Base-by-base conservation (phyloP, 768 basidiomycete species). In the Boletus reticuloceps region DNA sequence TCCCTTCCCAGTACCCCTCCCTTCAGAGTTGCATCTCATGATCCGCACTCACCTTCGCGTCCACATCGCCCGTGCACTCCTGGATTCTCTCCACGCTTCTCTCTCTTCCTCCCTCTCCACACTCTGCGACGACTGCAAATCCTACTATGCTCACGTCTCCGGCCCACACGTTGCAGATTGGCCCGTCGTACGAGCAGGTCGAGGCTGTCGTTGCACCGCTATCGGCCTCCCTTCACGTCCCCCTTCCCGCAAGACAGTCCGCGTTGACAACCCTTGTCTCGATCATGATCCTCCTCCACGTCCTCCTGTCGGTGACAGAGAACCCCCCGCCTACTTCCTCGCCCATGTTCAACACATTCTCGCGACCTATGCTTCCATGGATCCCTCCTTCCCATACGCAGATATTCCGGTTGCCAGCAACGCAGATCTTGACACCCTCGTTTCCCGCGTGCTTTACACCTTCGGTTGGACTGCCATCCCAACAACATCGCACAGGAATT, bases 91-190 rank as follows among this genome's bases (percentile, higher is more conserved):
- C 29, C 66, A 72, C 19, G 55, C 65, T 25, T 77, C 79, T 41
- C 74, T 84, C 43, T 58, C 53, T 1, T 54, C 54, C 45, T 19
- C 67, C 9, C 65, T 72, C 44, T 36, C 56, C 4, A 53, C 60
- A 43, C 74, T 83, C 58, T 82, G 80, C 61, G 62, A 74, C 34
- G 77, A 82, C 53, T 82, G 80, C 65, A 69, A 74, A 58, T 71
- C 75, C 19, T 83, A 80, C 63, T 77, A 82, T 61, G 66, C 78
- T 20, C 79, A 82, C 54, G 79, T 84, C 25, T 83, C 77, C 57
- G 82, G 82, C 1, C 70, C 71, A 31, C 76, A 79, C 55, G 70
- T 82, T 10, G 81, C 78, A 64, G 73, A 78, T 44, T 84, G 82
- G 82, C 77, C 79, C 42, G 76, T 79, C 51, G 78, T 81, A 51